Conservation (phyloP, 768 basidiomycete species). For the Rhodotorula taiwanensis region DNA sequence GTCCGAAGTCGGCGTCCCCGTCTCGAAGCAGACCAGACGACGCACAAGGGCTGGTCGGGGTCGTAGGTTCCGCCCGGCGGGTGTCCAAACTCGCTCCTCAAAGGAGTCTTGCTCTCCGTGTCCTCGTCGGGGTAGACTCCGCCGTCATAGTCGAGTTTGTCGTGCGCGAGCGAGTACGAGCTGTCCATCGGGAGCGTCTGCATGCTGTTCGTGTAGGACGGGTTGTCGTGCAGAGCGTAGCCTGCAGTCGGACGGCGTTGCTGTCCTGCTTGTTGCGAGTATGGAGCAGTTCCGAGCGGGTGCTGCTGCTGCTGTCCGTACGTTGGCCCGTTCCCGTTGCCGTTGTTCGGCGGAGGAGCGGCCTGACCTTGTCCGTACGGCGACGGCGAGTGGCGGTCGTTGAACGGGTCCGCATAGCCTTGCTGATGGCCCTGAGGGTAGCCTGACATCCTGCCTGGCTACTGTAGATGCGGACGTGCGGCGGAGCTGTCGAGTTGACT, state of each 20-base stretch:
- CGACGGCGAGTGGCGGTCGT: conserved; percentile 14
- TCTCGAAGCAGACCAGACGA: not conserved
- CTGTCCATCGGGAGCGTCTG: conserved; percentile 19
- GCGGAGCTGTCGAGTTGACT: not conserved
- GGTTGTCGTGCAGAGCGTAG: conserved; percentile 4
- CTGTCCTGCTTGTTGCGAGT: no score
- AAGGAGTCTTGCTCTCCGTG: conserved; percentile 22
- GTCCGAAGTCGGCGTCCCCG: not conserved
- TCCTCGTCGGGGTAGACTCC: conserved; percentile 17
- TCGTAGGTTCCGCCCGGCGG: conserved; percentile 9
- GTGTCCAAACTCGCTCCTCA: conserved; percentile 10
- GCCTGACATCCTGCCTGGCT: no score
- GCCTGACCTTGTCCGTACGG: conserved; percentile 4
- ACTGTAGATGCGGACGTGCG: no score
- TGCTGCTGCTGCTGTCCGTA: not conserved
- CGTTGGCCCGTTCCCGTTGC: no score
- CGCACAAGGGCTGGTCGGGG: conserved; percentile 27
- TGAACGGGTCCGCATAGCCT: conserved; percentile 15
- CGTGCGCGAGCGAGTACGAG: conserved; percentile 23
- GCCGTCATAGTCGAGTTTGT: conserved; percentile 13
- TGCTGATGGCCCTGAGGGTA: not conserved
- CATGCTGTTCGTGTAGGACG: conserved; percentile 11
- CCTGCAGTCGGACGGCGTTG: not conserved
- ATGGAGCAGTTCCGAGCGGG: no score
- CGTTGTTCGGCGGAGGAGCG: not conserved